These are phyloP conservation scores for Babesia ovis DNA, from an alignment of 169 alveolate genomes.

Conservation along the genomic window DNA sequence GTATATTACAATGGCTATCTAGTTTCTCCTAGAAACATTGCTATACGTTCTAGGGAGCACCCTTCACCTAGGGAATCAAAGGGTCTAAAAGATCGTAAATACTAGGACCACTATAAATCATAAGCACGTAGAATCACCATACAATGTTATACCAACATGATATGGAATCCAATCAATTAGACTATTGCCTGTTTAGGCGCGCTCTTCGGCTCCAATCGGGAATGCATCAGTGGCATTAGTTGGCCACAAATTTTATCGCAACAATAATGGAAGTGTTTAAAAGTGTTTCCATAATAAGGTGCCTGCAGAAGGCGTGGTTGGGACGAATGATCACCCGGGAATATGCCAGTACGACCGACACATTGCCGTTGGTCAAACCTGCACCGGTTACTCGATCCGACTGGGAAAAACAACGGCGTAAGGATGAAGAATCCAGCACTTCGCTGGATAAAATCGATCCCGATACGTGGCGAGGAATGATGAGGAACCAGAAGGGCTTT, in stretches of 20 bases:
- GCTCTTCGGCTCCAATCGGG: too few relatives aligned
- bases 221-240: background rate
- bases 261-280: background rate
- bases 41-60: too few relatives aligned
- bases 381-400: conserved; percentile 26
- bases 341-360: background rate
- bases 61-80: too few relatives aligned
- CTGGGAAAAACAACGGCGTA: conserved; percentile 25
- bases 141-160: too few relatives aligned
- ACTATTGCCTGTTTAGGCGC: too few relatives aligned
- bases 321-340: background rate
- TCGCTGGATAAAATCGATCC: background rate
- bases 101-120: too few relatives aligned
- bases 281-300: background rate
- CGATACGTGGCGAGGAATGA: background rate
- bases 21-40: too few relatives aligned
- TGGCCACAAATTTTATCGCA: conserved; percentile 3
- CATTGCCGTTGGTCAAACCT: conserved; percentile 24
- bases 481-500: conserved; percentile 41
- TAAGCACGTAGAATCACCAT: too few relatives aligned
- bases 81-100: too few relatives aligned
- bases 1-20: too few relatives aligned
- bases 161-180: too few relatives aligned
- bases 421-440: conserved; percentile 1
- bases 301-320: background rate